Conservation (phyloP, 2,329 filamentous ascomycete species). For the Fusarium brevicatenulatum region DNA sequence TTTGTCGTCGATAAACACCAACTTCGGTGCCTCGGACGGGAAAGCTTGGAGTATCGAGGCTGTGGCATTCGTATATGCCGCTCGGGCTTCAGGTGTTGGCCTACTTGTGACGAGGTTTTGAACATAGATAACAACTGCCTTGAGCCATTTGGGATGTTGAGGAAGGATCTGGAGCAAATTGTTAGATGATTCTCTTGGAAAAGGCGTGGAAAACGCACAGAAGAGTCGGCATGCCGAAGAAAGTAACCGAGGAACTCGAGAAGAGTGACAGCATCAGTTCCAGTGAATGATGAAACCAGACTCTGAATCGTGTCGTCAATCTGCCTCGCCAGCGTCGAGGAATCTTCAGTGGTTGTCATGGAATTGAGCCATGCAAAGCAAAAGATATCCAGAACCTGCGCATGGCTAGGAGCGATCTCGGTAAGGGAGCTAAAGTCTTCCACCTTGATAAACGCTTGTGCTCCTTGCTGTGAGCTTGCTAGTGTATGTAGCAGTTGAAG, state of each 20-base stretch:
- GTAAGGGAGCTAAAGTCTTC: slow-evolving; percentile 65
- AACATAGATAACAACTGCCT: slow-evolving; percentile 58
- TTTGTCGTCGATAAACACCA: slow-evolving; percentile 63
- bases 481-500: slow-evolving; percentile 68
- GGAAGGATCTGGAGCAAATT: slow-evolving; percentile 56
- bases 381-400: slow-evolving; percentile 65
- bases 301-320: slow-evolving; percentile 60
- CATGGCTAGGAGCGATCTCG: slow-evolving; percentile 65
- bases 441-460: slow-evolving; percentile 58
- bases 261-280: slow-evolving; percentile 69
- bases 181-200: slow-evolving; percentile 8
- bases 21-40: slow-evolving; percentile 54
- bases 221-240: slow-evolving; percentile 59
- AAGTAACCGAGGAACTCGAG: slow-evolving; percentile 66
- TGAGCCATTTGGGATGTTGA: slow-evolving; percentile 64
- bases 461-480: slow-evolving; percentile 62
- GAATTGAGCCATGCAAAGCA: slow-evolving; percentile 66
- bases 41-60: slow-evolving; percentile 68
- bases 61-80: slow-evolving; percentile 68
- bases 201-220: slow-evolving; percentile 51
- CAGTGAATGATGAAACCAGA: slow-evolving; percentile 64
- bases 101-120: slow-evolving; percentile 64
- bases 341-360: slow-evolving; percentile 48
- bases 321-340: slow-evolving; percentile 47
- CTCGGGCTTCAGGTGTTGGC: slow-evolving; percentile 64